Base-by-base conservation (phyloP, 495 filamentous ascomycete genomes). In the Tricharina praecox region DNA sequence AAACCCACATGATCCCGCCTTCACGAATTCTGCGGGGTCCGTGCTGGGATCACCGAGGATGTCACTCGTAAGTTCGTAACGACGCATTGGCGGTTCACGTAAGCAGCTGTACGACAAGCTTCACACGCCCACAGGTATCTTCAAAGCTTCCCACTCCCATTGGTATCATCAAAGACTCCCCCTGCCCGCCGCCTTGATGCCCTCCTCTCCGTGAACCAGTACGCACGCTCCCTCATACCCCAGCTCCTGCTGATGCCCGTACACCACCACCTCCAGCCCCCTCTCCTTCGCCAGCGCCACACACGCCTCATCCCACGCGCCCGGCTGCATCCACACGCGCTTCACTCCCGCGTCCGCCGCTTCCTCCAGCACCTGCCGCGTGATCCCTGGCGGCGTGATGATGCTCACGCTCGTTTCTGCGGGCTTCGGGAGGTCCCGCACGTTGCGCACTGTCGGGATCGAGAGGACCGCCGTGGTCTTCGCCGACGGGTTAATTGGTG, bases 301-400 rank as follows among this genome's bases (percentile, higher is more conserved):
- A 35, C 81, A 80, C 33, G 75, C 70, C 21, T 79, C 71, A 60
- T 93, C 75, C 54, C 81, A 95, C 7, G 75, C 85, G 1, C 88
- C 88, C 0, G 90, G 90, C 64, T 97, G 90, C 48, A 97, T 63
- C 81, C 86, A 97, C 11, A 95, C 83, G 11, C 80, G 76, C 2
- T 72, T 71, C 5, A 95, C 70, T 0, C 87, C 86, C 3, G 82
- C 71, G 20, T 75, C 71, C 61, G 82, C 81, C 1, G 88, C 90
- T 63, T 93, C 79, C 55, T 78, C 65, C 19, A 97, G 70, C 9
- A 90, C 63, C 48, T 71, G 60, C 19, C 71, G 65, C 2, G 84
- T 87, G 20, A 81, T 74, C n/a, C 68, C 60, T 0, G 84, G 85
- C 2, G 83, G 86, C 19, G 90, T 97, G 62, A 95, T 85, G 53